Evolutionary conservation across 1,284 basidiomycete species (phyloP).

Genomic region (Austropuccinia psidii): DNA sequence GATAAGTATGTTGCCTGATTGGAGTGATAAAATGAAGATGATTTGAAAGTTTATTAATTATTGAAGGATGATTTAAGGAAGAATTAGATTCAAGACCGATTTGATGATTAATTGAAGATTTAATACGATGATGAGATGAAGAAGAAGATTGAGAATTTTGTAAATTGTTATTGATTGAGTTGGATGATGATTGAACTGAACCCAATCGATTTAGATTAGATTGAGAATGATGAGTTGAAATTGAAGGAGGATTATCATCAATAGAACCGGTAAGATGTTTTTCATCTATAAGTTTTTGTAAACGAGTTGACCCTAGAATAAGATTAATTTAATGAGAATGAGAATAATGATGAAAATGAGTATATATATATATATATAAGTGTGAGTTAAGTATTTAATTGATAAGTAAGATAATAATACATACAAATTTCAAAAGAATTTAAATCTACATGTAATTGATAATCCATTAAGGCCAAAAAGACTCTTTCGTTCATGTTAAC

Average conservation of each 20-base stretch:
- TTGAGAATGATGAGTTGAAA: neutral
- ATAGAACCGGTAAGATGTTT: no score
- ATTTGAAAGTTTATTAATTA: no score
- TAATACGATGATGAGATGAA: no score
- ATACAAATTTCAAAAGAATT: conserved; percentile 43
- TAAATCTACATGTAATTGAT: conserved; percentile 47
- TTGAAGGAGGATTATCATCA: neutral
- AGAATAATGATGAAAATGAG: neutral
- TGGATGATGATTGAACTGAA: neutral
- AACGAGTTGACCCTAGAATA: conserved; percentile 18
- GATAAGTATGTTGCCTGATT: no score
- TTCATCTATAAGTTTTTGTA: conserved; percentile 29
- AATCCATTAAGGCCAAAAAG: conserved; percentile 49
- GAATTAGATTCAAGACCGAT: no score
- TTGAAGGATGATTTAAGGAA: no score
- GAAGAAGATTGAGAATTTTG: neutral
- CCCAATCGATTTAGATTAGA: neutral
- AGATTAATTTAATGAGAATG: neutral
- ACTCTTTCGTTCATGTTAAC: conserved; percentile 50
- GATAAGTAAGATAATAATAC: neutral
- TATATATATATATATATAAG: neutral
- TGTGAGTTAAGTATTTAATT: neutral
- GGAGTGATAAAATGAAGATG: no score
- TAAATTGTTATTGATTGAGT: neutral
- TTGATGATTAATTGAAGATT: no score